A percentile compares a stretch with the other conserved stretches of the same genome.
Conservation (phyloP, 805 yeast genomes). For the Spathaspora girioi region DNA sequence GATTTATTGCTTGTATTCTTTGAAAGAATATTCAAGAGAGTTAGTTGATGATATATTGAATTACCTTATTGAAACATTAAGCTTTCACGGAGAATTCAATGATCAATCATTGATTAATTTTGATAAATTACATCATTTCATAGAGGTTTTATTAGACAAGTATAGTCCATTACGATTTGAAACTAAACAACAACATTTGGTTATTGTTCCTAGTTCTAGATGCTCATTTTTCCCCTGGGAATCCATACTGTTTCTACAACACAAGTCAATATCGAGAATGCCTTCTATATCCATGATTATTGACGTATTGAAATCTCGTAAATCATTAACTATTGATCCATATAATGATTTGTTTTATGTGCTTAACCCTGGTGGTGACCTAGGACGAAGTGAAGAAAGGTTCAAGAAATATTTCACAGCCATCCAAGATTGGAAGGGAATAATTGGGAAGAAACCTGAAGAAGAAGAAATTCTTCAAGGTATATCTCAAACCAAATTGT, state of each 20-base stretch:
- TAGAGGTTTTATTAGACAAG: conserved; percentile 43
- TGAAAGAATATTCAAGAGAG: conserved; percentile 17
- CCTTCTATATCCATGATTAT: conserved; percentile 55
- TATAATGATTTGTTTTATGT: conserved; percentile 36
- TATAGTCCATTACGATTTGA: conserved; percentile 10
- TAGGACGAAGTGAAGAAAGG: conserved; percentile 57
- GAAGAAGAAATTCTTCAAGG: conserved; percentile 49
- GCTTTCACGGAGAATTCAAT: conserved; percentile 60
- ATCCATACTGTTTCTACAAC: conserved; percentile 54
- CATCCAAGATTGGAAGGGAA: conserved; percentile 32
- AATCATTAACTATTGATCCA: background rate
- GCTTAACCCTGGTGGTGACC: conserved; percentile 81
- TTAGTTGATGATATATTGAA: conserved; percentile 61
- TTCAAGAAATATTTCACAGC: conserved; percentile 26
- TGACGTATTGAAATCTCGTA: conserved; percentile 24
- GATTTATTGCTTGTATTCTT: conserved; percentile 16
- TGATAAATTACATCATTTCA: conserved; percentile 48
- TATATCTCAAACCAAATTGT: conserved; percentile 42
- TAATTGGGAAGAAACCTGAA: conserved; percentile 51
- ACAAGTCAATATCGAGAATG: conserved; percentile 63
- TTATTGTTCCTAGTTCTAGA: conserved; percentile 63
- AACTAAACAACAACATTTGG: conserved; percentile 46
- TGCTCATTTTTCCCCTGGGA: conserved; percentile 91
- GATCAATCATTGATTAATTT: conserved; percentile 66
- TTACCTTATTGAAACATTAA: conserved; percentile 56